Evolutionary conservation across 768 basidiomycete species (phyloP), one percentile per base, ranked within the genome.

Genomic region (Mycena crocata): DNA sequence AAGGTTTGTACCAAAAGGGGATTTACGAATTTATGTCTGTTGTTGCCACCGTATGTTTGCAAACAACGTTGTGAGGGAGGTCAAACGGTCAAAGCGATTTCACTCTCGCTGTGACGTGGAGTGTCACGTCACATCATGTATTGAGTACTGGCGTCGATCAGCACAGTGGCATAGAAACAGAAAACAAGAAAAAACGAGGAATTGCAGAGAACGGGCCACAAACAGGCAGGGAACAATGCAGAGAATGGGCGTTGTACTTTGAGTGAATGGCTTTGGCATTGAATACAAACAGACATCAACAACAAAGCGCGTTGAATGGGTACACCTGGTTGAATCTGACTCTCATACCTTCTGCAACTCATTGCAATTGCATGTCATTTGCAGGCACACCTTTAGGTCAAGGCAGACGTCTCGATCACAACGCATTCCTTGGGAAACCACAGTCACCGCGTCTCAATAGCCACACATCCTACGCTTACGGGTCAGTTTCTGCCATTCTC

Each of bases 341-440:
- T 31, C 34, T 66, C 70, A 59, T 58, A 62, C 56, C 56, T 52
- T 46, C 56, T 23, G 37, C 44, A 59, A 60, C 57, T 56, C 69
- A 55, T 58, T 61, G 62, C 71, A 69, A 76, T 75, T 82, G 84
- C 85, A 94, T 94, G 93, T 93, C 92, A 80, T 94, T 94, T 89
- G 86, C 91, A 77, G 86, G 89, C 78, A 93, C 93, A 77, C 91
- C 93, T 62, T 81, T 93, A 71, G 90, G 90, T 81, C 90, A 93
- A 89, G 90, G 89, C 84, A 91, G 92, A 86, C 90, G 93, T 82
- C 88, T 93, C 77, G 92, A 93, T 86, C 92, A 90, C 77, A 82
- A 84, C 77, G 85, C 91, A 55, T 93, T 94, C 75, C 87, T 93
- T 77, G 89, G 89, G 66, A 92, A 91, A 83, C 79, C 79, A 75